phyloP scores from a whole-genome alignment of 2,329 filamentous ascomycete species.

The Botrytis deweyae region DNA sequence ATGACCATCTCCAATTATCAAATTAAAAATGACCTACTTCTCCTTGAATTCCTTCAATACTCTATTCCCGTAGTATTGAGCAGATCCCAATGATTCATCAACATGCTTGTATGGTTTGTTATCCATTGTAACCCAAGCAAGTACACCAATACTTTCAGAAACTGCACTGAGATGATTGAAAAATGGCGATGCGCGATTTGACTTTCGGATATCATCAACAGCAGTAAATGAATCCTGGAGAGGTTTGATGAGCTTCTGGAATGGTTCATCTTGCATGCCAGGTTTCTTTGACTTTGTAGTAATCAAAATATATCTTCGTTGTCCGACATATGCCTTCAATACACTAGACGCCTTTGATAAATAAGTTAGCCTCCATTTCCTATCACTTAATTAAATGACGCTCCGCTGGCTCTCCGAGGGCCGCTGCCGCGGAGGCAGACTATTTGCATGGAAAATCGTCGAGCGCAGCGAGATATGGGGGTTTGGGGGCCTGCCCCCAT shows the following conservation, averaged over 20 bases:
- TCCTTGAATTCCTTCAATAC: slow-evolving; percentile 90
- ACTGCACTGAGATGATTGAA: slow-evolving; percentile 85
- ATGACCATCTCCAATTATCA: neutral
- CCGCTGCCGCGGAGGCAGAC: neutral
- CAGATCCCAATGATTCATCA: slow-evolving; percentile 75
- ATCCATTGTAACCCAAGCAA: slow-evolving; percentile 89
- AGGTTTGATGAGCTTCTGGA: slow-evolving; percentile 79
- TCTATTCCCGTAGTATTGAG: slow-evolving; percentile 92
- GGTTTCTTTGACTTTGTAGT: slow-evolving; percentile 92
- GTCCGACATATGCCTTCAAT: slow-evolving; percentile 70
- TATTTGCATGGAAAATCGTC: neutral
- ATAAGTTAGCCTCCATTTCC: slow-evolving; percentile 23
- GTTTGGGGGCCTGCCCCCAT: neutral
- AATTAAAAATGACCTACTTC: slow-evolving; percentile 49
- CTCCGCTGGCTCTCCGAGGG: neutral
- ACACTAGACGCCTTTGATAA: slow-evolving; percentile 51
- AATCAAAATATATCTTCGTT: slow-evolving; percentile 84
- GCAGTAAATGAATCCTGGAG: slow-evolving; percentile 79
- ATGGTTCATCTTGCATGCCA: slow-evolving; percentile 61
- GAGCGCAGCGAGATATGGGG: neutral
- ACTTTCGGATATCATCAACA: slow-evolving; percentile 78
- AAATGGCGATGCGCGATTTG: slow-evolving; percentile 70
- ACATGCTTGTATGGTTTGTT: slow-evolving; percentile 82
- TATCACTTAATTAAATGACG: neutral
- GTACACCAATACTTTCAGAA: slow-evolving; percentile 81